Base-by-base conservation (phyloP, 768 basidiomycete species). In the Pleurotus giganteus region DNA sequence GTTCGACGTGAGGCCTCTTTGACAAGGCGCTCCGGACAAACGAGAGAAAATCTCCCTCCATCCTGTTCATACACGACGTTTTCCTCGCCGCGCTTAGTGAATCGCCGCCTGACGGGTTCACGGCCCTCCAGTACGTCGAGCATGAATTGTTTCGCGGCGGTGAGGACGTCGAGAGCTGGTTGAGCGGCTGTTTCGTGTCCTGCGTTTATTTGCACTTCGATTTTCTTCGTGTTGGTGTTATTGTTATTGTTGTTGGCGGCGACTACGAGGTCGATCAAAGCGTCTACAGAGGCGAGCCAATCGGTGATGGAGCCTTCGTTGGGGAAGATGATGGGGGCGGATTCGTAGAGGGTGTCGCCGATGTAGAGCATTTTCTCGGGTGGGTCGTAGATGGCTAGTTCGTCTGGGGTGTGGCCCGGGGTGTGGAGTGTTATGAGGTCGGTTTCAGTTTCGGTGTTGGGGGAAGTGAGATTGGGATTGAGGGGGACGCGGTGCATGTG, bases 361-460 rank as follows among this genome's bases (percentile, higher is more conserved):
- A 81, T 79, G 46, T 81, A 84, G 1, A 82, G 66, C 80, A 82
- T 79, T 57, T 64, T 66, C 50, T 83, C 82, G 4, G 57, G 62
- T 11, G 63, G 66, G 53, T 83, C 79, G 67, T 79, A 84, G 3
- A 82, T 58, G 0, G 80, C 81, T n/a, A 82, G 64, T 59, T 81
- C 76, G 65, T 84, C 83, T 2, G 82, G 82, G 0, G 78, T 83
- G 55, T 84, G 83, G 24, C 82, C 81, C 0, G 82, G 81, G 0
- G 80, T 82, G 57, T 84, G 82, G 53, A 83, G 67, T 53, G 82
- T 67, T 2, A 57, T 70, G 23, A 84, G 58, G 1, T 72, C 74
- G 17, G 49, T 51, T 13, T 23, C 9, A 23, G 29, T 34, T n/a
- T 27, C 46, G 2, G n/a, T n/a, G 15, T 15, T 8, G 13, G 43